Evolutionary conservation across 75 land plant genomes (phyloP), one percentile per base, ranked within the genome.

Genomic region (Picea glauca): DNA sequence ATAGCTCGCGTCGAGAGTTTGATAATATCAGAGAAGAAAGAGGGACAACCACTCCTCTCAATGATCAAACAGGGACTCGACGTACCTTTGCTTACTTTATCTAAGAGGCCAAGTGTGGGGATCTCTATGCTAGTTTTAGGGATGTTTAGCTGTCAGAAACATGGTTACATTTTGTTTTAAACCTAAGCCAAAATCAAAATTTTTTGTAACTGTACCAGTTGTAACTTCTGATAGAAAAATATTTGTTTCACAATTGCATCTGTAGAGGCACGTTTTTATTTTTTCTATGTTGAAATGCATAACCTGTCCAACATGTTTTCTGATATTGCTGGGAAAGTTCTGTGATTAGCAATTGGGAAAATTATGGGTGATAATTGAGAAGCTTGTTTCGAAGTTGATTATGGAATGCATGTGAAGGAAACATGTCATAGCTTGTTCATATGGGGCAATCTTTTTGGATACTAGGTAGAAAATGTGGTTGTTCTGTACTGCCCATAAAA

Each of bases 1-100:
- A 70, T 18, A 70, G 74, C 56, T 70, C 74, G 9, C 74, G 50
- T n/a, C 23, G 50, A 18, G 74, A 70, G 11, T 70, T 70, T 43
- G 74, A 70, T 46, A 70, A 70, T 70, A 70, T 43, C 23, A 70
- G 74, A 70, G 74, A 70, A n/a, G 74, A 70, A 43, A n/a, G 74
- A 38, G 23, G 50, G 20, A 43, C 74, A 70, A 40, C 43, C 54
- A 40, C 74, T 8, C 54, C 54, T 70, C 26, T 46, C 3, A 20
- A 70, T 40, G 74, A 43, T 38, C 74, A 70, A 70, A 40, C 43
- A 21, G 74, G 54, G 43, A 43, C 50, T 21, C 0, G 12, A 70
- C 56, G 74, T 70, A 70, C 23, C 5, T 70, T 66, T 40, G 20
- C 54, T 33, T 67, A 67, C 7, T 67, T 38, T 15, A n/a, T 38